Percentiles rank a stretch among this genome's conserved stretches.
Conservation (phyloP, 805 yeast species). For the Candida glaebosa region DNA sequence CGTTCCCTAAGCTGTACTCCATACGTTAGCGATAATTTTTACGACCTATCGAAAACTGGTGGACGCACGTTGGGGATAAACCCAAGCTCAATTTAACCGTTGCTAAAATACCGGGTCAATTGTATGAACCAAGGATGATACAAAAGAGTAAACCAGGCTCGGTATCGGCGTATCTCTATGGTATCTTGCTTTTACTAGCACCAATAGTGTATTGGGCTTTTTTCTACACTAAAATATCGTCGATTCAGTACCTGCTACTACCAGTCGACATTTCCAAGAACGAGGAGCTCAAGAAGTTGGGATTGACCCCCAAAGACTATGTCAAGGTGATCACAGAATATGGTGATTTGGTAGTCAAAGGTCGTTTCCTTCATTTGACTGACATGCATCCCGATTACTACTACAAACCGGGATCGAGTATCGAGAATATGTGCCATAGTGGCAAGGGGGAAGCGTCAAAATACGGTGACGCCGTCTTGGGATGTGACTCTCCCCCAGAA, state of each 20-base stretch:
- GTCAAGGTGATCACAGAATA: conserved; percentile 20
- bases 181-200: neutral
- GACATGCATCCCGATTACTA: conserved; percentile 82
- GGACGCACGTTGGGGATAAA: neutral
- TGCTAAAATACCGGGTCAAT: neutral
- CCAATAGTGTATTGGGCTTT: neutral
- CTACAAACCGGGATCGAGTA: conserved; percentile 50
- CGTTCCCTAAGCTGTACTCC: neutral
- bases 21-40: neutral
- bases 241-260: conserved; percentile 1
- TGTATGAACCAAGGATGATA: neutral
- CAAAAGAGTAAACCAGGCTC: neutral
- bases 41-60: neutral
- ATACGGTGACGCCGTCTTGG: conserved; percentile 71
- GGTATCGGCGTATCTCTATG: neutral
- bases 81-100: too few species aligned
- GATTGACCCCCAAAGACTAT: conserved; percentile 33
- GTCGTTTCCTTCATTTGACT: conserved; percentile 80
- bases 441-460: conserved; percentile 54
- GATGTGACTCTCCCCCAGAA: conserved; percentile 72
- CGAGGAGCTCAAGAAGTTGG: conserved; percentile 17
- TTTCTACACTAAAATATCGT: neutral
- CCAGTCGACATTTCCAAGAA: conserved; percentile 8
- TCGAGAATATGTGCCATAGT: conserved; percentile 55
- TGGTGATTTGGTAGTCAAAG: conserved; percentile 46